Conservation (phyloP, 1,139 yeast genomes). For the Nakaseomyces bracarensis region DNA sequence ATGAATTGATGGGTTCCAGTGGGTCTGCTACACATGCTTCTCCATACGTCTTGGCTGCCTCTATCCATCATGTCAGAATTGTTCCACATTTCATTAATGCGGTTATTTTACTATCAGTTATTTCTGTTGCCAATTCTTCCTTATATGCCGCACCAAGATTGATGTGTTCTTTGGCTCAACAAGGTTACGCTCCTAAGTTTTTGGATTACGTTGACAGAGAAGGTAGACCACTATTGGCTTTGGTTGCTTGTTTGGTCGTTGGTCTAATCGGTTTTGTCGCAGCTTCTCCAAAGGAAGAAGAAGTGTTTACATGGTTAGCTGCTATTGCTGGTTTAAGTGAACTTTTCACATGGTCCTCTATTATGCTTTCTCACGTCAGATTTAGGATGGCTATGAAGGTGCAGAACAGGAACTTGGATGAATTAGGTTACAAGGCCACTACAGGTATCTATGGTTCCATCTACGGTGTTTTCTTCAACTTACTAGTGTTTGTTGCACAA, state of each 20-base stretch:
- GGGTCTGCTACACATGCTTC: conserved; percentile 42
- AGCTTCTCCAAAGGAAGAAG: conserved; percentile 53
- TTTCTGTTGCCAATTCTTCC: conserved; percentile 44
- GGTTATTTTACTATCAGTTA: conserved; percentile 41
- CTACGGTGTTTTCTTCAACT: conserved; percentile 55
- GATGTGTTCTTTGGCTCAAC: conserved; percentile 48
- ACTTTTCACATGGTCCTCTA: conserved; percentile 77
- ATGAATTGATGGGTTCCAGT: conserved; percentile 39
- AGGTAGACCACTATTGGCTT: conserved; percentile 54
- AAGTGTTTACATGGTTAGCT: conserved; percentile 70
- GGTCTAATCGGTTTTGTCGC: conserved; percentile 44
- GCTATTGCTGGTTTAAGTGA: conserved; percentile 79
- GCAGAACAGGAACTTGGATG: conserved; percentile 57
- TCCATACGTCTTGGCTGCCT: conserved; percentile 66
- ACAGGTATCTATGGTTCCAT: conserved; percentile 64
- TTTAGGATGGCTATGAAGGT: conserved; percentile 63
- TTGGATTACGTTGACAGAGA: conserved; percentile 45
- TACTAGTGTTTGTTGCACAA: conserved; percentile 63
- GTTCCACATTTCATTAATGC: conserved; percentile 45
- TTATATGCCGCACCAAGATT: conserved; percentile 56
- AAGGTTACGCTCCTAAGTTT: conserved; percentile 51
- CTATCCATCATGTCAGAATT: conserved; percentile 52
- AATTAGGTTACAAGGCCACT: conserved; percentile 59
- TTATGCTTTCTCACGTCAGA: conserved; percentile 65
- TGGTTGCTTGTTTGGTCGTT: conserved; percentile 38